Evolutionary conservation across 2,329 filamentous ascomycete species (phyloP).

Genomic region (Bipolaris oryzae): DNA sequence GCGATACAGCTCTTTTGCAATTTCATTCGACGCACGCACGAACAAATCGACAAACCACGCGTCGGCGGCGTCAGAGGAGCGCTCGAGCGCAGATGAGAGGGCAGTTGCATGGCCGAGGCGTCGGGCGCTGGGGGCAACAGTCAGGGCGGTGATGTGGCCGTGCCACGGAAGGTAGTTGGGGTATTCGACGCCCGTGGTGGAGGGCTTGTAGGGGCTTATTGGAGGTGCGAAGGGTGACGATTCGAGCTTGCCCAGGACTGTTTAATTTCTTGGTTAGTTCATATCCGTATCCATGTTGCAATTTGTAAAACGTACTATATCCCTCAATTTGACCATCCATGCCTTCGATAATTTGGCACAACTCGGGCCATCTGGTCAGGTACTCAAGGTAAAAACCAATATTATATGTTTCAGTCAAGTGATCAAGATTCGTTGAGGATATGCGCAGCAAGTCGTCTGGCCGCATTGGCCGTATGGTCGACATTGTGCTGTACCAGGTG

Average conservation of each 20-base stretch:
- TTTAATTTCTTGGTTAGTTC: not conserved
- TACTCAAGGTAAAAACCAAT: conserved; percentile 95
- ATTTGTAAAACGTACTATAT: conserved; percentile 68
- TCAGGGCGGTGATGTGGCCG: conserved; percentile 95
- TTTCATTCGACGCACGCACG: conserved; percentile 84
- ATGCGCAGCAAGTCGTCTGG: conserved; percentile 77
- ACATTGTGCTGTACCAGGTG: conserved; percentile 61
- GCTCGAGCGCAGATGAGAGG: conserved; percentile 80
- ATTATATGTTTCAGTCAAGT: conserved; percentile 97
- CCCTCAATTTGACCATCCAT: conserved; percentile 86
- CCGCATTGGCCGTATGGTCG: conserved; percentile 79
- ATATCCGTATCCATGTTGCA: not conserved
- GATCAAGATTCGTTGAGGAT: conserved; percentile 94
- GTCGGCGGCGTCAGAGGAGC: conserved; percentile 78
- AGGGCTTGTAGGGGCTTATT: conserved; percentile 71
- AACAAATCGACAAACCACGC: conserved; percentile 97
- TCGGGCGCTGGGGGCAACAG: conserved; percentile 84
- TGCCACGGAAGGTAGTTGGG: conserved; percentile 96
- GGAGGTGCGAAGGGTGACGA: conserved; percentile 74
- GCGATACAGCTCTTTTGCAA: conserved; percentile 87
- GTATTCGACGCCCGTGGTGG: conserved; percentile 46
- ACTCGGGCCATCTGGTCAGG: conserved; percentile 90
- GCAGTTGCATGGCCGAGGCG: conserved; percentile 85
- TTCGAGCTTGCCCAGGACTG: conserved; percentile 97
- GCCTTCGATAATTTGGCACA: conserved; percentile 92